These are phyloP conservation scores for Microsporum ferrugineum DNA, from an alignment of 2,329 filamentous ascomycete genomes.

Conservation along the genomic window DNA sequence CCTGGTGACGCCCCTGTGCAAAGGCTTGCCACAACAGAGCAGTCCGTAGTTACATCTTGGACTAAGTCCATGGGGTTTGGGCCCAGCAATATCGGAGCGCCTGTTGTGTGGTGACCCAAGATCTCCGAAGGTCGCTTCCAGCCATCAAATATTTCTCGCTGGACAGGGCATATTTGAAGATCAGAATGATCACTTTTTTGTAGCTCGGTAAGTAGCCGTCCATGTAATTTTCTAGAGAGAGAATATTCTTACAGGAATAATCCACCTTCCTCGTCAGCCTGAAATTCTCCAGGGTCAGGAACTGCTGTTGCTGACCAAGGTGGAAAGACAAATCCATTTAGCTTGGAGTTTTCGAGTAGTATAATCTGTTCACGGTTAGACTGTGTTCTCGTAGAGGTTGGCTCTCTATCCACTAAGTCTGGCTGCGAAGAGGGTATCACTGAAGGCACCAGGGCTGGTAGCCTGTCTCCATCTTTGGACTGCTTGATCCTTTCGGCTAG, in stretches of 20 bases:
- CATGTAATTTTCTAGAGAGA: neutral
- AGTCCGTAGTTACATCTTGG: conserved; percentile 91
- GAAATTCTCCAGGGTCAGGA: conserved; percentile 53
- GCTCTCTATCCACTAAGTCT: conserved; percentile 31
- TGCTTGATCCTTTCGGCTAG: conserved; percentile 66
- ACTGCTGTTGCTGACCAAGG: conserved; percentile 56
- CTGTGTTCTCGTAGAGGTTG: conserved; percentile 47
- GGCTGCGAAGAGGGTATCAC: conserved; percentile 16
- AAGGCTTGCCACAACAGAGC: conserved; percentile 90
- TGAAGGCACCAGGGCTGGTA: conserved; percentile 12
- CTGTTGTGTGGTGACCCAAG: conserved; percentile 24
- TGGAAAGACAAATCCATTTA: conserved; percentile 75
- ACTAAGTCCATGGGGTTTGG: conserved; percentile 63
- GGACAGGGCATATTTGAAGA: conserved; percentile 62
- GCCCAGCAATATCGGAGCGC: conserved; percentile 46
- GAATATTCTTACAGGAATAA: conserved; percentile 49
- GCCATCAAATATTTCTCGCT: conserved; percentile 63
- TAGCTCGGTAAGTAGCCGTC: neutral
- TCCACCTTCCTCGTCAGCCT: conserved; percentile 36
- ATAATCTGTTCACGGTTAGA: conserved; percentile 65
- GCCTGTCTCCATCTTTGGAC: conserved; percentile 14
- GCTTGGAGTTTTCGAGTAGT: conserved; percentile 60
- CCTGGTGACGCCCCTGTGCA: conserved; percentile 67
- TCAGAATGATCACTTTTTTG: conserved; percentile 52
- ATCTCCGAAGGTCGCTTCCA: conserved; percentile 72